Evolutionary conservation across 352 stramenopile species (phyloP), one percentile per base, ranked within the genome.

Genomic region (Peronospora belbahrii): DNA sequence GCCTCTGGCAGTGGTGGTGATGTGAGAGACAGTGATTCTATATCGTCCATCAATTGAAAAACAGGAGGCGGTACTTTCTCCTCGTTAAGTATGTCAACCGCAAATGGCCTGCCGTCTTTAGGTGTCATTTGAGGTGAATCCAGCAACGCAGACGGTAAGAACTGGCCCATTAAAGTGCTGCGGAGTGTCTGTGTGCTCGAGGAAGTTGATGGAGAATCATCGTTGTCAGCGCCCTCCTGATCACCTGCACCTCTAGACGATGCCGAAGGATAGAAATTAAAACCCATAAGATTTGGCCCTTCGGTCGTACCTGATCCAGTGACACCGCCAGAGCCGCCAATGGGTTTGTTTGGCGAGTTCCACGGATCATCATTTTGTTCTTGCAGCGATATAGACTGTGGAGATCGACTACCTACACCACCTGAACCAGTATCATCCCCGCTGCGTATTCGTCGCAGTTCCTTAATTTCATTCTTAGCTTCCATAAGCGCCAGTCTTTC

Each of bases 61-160:
- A 42, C 10, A 33, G 40, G 32, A 44, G 55, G 56, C 23, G 52
- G 30, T 2, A 51, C 61, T 34, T 81, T 75, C 6, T 74, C 62
- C 22, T 70, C 59, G 13, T 24, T 37, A 1, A 61, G 47, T 2
- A 20, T 44, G 23, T 60, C 54, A 6, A 20, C 51, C 10, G 34
- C 31, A 10, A 80, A 62, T 11, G 60, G 44, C 52, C 49, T 60
- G 11, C 43, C 62, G 27, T 60, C 67, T 30, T 69, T 84, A 27
- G 79, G 76, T n/a, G 72, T 88, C 24, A 85, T 52, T 64, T 89
- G 79, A 11, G 81, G 81, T 32, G 81, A 93, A 48, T 93, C 81
- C 32, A 93, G 56, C 23, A 93, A 54, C 33, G 73, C 67, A 7
- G 81, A 84, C 19, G 81, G 81, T 47, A 93, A 48, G 27, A 86